Evolutionary conservation across 805 yeast species (phyloP).

Genomic region (Wickerhamiella kazuoi): DNA sequence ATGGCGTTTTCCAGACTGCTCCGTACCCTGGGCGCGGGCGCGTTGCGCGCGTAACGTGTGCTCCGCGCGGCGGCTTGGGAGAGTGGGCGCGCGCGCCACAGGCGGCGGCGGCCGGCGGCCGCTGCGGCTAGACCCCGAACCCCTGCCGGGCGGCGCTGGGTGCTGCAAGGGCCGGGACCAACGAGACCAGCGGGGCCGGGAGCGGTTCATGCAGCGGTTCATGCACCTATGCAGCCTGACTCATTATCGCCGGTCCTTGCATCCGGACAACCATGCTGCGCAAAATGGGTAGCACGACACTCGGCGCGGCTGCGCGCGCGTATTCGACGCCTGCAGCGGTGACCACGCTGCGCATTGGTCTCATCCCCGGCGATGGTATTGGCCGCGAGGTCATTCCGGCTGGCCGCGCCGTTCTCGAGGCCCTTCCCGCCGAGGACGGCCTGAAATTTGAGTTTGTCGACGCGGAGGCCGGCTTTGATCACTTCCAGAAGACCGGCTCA

Average conservation of each 20-base stretch:
- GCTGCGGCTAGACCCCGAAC: neutral
- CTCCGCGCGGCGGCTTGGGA: too few species aligned
- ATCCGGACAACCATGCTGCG: neutral
- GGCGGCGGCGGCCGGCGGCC: neutral
- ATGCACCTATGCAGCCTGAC: too few species aligned
- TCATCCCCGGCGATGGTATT: conserved; percentile 97
- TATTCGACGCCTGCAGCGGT: conserved; percentile 4
- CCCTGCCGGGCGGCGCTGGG: neutral
- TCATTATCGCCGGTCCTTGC: too few species aligned
- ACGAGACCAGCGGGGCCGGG: neutral
- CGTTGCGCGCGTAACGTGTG: too few species aligned
- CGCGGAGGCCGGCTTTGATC: conserved; percentile 86
- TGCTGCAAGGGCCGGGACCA: neutral
- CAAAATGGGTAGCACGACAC: neutral
- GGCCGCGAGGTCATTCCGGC: conserved; percentile 97
- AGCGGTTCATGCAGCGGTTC: too few species aligned
- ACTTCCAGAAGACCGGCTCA: conserved; percentile 83
- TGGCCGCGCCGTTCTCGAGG: conserved; percentile 73
- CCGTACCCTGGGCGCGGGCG: too few species aligned
- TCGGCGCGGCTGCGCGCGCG: conserved; percentile 1
- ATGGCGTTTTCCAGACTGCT: too few species aligned
- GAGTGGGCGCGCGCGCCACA: too few species aligned
- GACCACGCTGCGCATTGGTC: conserved; percentile 26
- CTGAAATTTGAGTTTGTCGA: conserved; percentile 72
- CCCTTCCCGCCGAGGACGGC: conserved; percentile 45